Conservation (phyloP, 305 asterid genomes). For the Rubia tinctorum region DNA sequence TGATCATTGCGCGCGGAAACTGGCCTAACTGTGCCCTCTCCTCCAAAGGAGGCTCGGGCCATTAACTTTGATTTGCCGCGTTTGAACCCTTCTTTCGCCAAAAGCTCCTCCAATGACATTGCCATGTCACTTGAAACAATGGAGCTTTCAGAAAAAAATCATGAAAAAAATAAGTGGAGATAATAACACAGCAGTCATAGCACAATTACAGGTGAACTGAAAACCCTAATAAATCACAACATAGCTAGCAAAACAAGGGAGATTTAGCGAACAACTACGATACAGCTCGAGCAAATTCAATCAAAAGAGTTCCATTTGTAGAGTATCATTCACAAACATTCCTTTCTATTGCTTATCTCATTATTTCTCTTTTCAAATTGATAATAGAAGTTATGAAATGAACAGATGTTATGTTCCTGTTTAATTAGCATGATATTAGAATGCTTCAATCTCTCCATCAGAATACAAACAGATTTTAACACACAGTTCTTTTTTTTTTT, state of each 20-base stretch:
- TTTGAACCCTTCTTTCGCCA: constrained; percentile 70
- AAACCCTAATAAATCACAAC: neutral
- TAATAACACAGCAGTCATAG: neutral
- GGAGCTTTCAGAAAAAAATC: constrained; percentile 9
- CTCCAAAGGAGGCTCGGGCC: constrained; percentile 42
- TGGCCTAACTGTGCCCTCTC: constrained; percentile 35
- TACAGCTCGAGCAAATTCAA: neutral
- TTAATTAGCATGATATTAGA: neutral
- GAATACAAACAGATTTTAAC: neutral
- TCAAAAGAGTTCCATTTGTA: neutral
- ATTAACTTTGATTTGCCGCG: constrained; percentile 43
- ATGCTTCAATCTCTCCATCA: constrained; percentile 6
- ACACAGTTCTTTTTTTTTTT: too few species aligned
- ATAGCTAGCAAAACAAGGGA: neutral
- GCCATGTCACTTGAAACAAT: constrained; percentile 36
- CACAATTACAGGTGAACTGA: neutral
- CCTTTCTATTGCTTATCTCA: neutral
- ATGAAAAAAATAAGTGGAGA: constrained; percentile 5
- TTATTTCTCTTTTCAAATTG: neutral
- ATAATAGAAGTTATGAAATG: neutral
- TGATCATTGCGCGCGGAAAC: constrained; percentile 25
- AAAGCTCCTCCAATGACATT: constrained; percentile 80
- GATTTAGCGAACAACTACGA: neutral
- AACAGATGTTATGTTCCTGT: neutral
- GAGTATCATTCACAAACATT: too few species aligned